Percentiles rank a stretch among this genome's conserved stretches.
Evolutionary conservation across 2,329 filamentous ascomycete genomes (phyloP).

Genomic region (Botryotinia narcissicola): DNA sequence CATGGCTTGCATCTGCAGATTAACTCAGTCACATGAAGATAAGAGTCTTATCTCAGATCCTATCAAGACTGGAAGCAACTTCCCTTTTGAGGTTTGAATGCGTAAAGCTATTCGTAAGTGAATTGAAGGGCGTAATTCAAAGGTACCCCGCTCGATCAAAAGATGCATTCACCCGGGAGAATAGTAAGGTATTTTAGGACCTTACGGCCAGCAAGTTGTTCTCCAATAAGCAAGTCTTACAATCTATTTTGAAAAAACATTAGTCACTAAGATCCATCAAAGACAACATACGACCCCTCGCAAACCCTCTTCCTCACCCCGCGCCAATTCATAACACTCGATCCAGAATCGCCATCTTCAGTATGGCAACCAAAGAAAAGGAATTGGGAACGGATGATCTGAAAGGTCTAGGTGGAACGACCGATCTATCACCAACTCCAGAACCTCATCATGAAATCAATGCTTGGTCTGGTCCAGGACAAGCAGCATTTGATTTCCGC

Average conservation of each 20-base stretch:
- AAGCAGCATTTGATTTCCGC: slow-evolving; percentile 39
- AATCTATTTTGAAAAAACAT: neutral
- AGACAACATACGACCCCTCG: slow-evolving; percentile 2
- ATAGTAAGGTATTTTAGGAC: neutral
- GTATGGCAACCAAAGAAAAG: slow-evolving; percentile 4
- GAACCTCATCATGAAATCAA: slow-evolving; percentile 24
- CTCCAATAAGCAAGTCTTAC: slow-evolving; percentile 7
- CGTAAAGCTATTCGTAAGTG: neutral
- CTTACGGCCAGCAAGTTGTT: neutral
- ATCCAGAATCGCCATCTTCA: neutral
- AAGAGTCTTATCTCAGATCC: slow-evolving; percentile 14
- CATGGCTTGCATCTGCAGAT: neutral
- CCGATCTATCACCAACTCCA: slow-evolving; percentile 21
- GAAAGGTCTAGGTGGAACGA: slow-evolving; percentile 24
- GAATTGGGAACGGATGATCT: slow-evolving; percentile 14
- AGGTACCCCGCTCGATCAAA: slow-evolving; percentile 6
- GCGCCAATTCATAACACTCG: neutral
- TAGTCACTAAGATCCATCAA: slow-evolving; percentile 11
- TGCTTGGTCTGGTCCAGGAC: slow-evolving; percentile 37
- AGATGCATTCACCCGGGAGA: neutral
- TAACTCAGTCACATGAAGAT: slow-evolving; percentile 3
- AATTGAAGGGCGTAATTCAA: neutral
- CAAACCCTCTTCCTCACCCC: neutral
- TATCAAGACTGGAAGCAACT: neutral
- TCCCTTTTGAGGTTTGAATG: slow-evolving; percentile 1